Base-by-base conservation (phyloP, 371 early-diverging fungal species). In the Mortierella polycephala region DNA sequence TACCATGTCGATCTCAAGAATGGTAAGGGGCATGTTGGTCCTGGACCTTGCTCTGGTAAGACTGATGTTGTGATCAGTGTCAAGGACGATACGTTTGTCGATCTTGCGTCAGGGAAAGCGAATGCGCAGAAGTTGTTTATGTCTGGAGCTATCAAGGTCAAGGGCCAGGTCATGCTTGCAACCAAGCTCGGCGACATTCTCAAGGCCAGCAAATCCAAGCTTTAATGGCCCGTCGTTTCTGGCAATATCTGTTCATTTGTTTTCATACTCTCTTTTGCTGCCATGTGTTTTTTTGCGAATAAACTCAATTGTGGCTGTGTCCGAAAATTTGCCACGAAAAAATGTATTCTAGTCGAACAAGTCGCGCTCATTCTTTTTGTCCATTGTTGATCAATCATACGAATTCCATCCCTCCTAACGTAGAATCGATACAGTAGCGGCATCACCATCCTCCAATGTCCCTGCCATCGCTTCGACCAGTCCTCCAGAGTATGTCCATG, bases 151-250 rank as follows among this genome's bases (percentile, higher is more conserved):
- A 86, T 94, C 81, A 93, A 94, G 85, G 75, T 73, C 76, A 94
- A 95, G 88, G 97, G 97, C 57, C 89, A 94, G 75, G 90, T 97
- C 71, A 94, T 94, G 94, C 87, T 91, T 62, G 92, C 92, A 54
- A 90, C 89, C 81, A 91, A 94, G 85, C 88, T 95, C 52, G 94
- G 93, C 52, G 86, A 81, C 54, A 83, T 89, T 71, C 85, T 87
- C 83, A 84, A 87, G 84, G 60, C 71, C 42, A 74, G 74, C 61
- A 81, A 83, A 69, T 80, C 89, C 69, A 89, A 89, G 83, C 74
- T 89, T 60, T 10, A 47, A 23, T 45, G 44, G 30, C 10, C 39
- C n/a, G n/a, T n/a, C n/a, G n/a, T n/a, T n/a, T n/a, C n/a, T n/a
- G n/a, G n/a, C n/a, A n/a, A n/a, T n/a, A n/a, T n/a, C n/a, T n/a